Conservation (phyloP, 495 filamentous ascomycete species). For the Penicillium coprophilum region DNA sequence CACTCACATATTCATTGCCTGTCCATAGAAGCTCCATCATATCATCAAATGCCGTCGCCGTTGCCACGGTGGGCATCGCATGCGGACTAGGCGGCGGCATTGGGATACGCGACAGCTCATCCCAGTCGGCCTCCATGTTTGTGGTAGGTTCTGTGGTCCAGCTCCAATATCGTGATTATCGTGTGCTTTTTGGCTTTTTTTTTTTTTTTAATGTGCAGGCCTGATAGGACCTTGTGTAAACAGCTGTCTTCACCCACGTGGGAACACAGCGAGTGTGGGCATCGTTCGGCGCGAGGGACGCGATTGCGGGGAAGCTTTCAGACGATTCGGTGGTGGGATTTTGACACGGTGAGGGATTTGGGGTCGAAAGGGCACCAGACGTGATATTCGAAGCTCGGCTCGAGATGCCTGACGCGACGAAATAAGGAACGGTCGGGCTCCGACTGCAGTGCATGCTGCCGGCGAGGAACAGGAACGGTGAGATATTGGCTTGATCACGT, state of each 20-base stretch:
- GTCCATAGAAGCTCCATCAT: constrained; percentile 87
- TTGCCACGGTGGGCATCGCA: constrained; percentile 61
- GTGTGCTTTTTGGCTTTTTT: background rate
- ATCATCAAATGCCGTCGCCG: constrained; percentile 81
- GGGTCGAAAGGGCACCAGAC: background rate
- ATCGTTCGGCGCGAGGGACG: constrained; percentile 38
- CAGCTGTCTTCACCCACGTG: constrained; percentile 32
- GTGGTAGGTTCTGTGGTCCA: constrained; percentile 19
- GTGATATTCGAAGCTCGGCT: background rate
- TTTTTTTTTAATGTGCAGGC: background rate
- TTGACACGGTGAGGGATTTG: background rate
- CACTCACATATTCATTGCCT: constrained; percentile 80
- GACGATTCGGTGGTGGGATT: background rate
- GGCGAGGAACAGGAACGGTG: constrained; percentile 7
- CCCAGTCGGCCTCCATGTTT: constrained; percentile 51
- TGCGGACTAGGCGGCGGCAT: constrained; percentile 65
- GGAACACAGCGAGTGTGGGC: constrained; percentile 34
- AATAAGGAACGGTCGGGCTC: constrained; percentile 4
- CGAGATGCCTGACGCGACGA: constrained; percentile 5
- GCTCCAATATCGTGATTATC: constrained; percentile 5
- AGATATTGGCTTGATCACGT: constrained; percentile 5
- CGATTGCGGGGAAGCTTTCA: constrained; percentile 46
- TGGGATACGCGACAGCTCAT: constrained; percentile 67
- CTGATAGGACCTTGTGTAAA: constrained; percentile 12
- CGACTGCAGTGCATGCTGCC: constrained; percentile 3